These are phyloP conservation scores for Chaetomiaceae sp. DNA, from an alignment of 2,329 filamentous ascomycete genomes.

Conservation along the genomic window DNA sequence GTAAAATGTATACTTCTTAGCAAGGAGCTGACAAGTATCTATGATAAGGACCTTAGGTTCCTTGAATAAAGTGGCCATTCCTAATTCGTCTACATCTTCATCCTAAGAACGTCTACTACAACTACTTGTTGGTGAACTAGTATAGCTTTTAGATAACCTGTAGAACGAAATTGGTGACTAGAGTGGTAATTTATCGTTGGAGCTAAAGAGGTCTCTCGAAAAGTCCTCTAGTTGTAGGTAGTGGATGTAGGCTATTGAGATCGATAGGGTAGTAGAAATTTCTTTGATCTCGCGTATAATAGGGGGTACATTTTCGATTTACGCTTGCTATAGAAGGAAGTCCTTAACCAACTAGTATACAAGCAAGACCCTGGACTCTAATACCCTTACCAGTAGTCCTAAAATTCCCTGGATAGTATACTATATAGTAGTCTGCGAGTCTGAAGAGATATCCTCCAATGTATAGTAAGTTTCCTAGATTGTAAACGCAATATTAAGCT, in stretches of 20 bases:
- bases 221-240: conserved; percentile 35
- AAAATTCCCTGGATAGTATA: conserved; percentile 31
- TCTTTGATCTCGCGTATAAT: no score
- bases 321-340: conserved; percentile 26
- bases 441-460: conserved; percentile 24
- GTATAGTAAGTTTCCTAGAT: conserved; percentile 25
- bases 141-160: no score
- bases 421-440: conserved; percentile 28
- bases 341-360: conserved; percentile 36
- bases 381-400: conserved; percentile 32
- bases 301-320: background rate
- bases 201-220: conserved; percentile 26
- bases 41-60: background rate
- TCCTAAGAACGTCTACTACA: no score
- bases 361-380: conserved; percentile 30
- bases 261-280: conserved; percentile 8
- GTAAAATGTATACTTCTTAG: conserved; percentile 26
- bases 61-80: background rate
- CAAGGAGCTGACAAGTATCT: background rate
- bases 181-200: background rate
- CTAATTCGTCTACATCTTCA: background rate
- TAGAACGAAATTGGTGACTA: background rate
- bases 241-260: conserved; percentile 24
- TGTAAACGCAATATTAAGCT: conserved; percentile 33
- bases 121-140: no score